Evolutionary conservation across 1,284 basidiomycete genomes (phyloP).

Genomic region (Thecaphora frezii): DNA sequence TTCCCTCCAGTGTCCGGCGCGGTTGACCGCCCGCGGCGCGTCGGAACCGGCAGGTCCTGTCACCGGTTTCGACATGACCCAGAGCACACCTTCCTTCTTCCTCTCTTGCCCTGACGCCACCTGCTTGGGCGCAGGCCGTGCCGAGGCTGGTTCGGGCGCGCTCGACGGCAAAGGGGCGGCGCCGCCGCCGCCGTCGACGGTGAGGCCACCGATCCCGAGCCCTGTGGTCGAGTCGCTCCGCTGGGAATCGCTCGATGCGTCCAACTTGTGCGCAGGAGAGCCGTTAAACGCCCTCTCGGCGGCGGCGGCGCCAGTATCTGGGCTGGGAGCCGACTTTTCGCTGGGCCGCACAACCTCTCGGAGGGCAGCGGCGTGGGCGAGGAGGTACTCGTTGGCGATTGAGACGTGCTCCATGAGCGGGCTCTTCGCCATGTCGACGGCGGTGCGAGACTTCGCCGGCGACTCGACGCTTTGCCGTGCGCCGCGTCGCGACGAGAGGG

Average conservation of each 20-base stretch:
- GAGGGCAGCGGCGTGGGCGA: neutral
- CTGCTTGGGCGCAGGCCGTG: neutral
- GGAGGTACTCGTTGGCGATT: neutral
- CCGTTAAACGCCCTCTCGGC: neutral
- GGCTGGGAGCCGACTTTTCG: neutral
- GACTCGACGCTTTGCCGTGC: neutral
- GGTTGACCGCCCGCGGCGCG: conserved; percentile 39
- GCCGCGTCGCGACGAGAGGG: neutral
- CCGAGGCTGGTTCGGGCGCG: neutral
- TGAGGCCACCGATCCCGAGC: neutral
- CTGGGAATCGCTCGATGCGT: neutral
- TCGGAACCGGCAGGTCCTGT: conserved; percentile 31
- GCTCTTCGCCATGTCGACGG: neutral
- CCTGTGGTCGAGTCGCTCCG: neutral
- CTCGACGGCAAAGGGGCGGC: neutral
- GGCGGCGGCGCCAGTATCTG: too few species aligned
- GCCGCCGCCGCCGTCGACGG: neutral
- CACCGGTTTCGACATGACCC: conserved; percentile 41
- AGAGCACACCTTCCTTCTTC: conserved; percentile 50
- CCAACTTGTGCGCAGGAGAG: neutral
- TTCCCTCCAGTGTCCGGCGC: conserved; percentile 39
- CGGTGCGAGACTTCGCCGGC: neutral
- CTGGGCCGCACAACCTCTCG: neutral
- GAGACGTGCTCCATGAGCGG: neutral
- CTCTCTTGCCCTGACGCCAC: conserved; percentile 15